Base-by-base conservation (phyloP, 169 alveolate genomes). In the Theileria orientalis region DNA sequence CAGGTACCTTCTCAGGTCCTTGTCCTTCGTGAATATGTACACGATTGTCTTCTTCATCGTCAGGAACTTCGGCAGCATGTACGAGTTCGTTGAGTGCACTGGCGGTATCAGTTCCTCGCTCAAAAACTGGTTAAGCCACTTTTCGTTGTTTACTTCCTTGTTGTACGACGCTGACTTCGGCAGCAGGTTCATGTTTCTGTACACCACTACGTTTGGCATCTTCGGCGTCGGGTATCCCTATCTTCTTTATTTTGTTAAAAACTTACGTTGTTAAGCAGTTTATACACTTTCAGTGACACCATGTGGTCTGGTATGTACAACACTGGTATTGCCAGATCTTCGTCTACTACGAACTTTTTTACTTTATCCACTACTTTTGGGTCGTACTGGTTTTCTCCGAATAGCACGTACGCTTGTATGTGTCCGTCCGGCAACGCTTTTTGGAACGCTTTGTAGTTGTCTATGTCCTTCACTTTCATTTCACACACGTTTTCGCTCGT, bases 11-110 rank as follows among this genome's bases (percentile, higher is more conserved):
- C 69, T 72, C 14, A 79, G 67, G 25, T 62, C 23, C 32, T 60
- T 71, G n/a, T 66, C 73, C 63, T 63, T 79, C 67, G 87, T 79
- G 72, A 27, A 79, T 13, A 79, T 59, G 78, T 79, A 79, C 0
- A 79, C 54, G 41, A 79, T 63, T 1, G 59, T 79, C 46, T 79
- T 71, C 54, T 79, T 35, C 84, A 29, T 71, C n/a, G 44, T 37
- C 62, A 79, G 37, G 33, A 79, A 42, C 44, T 46, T 60, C 56
- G 73, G 72, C 44, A 79, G 41, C 87, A 79, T 72, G 74, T 44
- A 71, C 13, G 87, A 79, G 51, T 79, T 44, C 30, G 87, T 72
- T 37, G 70, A 52, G 64, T 71, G 83, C 19, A 79, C 72, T 11
- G 78, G 76, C 0, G 87, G 87, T 7, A 79, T 57, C 42, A 72